Percentiles rank a stretch among this genome's conserved stretches.
Conservation (phyloP, 192 early-diverging fungal species). For the Phlyctochytrium planicorne region DNA sequence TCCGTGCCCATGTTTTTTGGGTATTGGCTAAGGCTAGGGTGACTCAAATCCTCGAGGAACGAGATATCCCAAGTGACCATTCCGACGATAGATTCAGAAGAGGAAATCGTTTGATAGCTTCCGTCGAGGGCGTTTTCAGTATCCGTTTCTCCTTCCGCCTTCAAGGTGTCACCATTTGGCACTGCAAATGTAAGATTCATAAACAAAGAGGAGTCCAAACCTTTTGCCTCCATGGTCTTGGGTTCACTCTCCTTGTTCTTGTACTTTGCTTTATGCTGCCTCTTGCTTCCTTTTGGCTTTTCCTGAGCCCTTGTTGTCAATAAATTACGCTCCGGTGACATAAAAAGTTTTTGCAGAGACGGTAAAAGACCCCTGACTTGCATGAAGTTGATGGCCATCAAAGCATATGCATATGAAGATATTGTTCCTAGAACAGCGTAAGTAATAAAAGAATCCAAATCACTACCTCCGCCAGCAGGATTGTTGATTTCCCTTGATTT, state of each 20-base stretch:
- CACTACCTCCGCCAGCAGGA: constrained; percentile 24
- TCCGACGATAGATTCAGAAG: no score
- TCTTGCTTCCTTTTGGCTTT: no score
- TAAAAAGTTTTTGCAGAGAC: constrained; percentile 36
- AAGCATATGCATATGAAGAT: constrained; percentile 43
- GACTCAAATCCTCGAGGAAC: constrained; percentile 18
- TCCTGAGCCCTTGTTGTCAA: constrained; percentile 13
- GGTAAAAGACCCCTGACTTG: constrained; percentile 40
- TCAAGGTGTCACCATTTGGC: no score
- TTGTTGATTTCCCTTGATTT: constrained; percentile 43
- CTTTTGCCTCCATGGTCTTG: no score
- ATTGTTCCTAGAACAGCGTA: constrained; percentile 35
- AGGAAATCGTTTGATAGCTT: no score
- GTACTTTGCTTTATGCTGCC: no score
- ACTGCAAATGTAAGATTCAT: no score
- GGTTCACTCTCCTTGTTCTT: no score
- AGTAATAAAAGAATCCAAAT: constrained; percentile 1
- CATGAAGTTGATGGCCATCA: constrained; percentile 46
- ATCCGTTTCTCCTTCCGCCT: no score
- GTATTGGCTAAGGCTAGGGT: constrained; percentile 3
- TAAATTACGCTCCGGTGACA: not conserved
- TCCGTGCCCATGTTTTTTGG: not conserved
- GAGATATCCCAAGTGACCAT: constrained; percentile 30
- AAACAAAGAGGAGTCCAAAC: no score
- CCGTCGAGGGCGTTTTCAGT: no score